Percentiles rank a stretch among this genome's conserved stretches.
These are phyloP conservation scores for Irpex sp. DNA, from an alignment of 1,284 basidiomycete species.

Conservation along the genomic window DNA sequence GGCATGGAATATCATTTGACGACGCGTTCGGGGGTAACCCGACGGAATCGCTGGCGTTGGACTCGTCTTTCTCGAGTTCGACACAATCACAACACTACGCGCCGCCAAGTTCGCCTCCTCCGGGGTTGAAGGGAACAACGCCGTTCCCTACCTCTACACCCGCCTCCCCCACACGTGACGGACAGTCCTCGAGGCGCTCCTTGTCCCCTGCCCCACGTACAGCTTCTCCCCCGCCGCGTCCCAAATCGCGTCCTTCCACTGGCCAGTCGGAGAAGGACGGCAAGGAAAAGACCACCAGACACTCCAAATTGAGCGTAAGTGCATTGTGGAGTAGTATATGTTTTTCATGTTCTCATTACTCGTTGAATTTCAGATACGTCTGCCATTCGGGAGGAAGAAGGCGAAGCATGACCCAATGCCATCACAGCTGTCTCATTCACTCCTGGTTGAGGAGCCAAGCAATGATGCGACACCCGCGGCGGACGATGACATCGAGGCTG, in stretches of 20 bases:
- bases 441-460: conserved; percentile 41
- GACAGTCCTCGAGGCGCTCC: conserved; percentile 29
- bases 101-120: conserved; percentile 25
- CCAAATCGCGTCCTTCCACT: conserved; percentile 55
- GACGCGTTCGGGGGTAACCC: conserved; percentile 55
- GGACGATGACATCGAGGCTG: conserved; percentile 73
- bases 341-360: conserved; percentile 7
- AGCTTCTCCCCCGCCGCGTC: conserved; percentile 49
- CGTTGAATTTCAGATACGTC: conserved; percentile 51
- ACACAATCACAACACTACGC: conserved; percentile 4
- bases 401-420: conserved; percentile 53
- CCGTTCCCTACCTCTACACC: conserved; percentile 35
- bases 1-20: conserved; percentile 46
- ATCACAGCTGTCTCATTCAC: conserved; percentile 37
- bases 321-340: background rate
- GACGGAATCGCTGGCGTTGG: conserved; percentile 39
- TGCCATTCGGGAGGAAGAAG: conserved; percentile 76
- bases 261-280: conserved; percentile 41
- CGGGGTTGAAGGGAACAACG: conserved; percentile 19
- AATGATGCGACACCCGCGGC: conserved; percentile 42
- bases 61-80: conserved; percentile 30
- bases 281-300: conserved; percentile 46
- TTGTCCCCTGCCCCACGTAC: conserved; percentile 42
- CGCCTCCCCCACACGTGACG: conserved; percentile 29
- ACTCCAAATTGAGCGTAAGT: conserved; percentile 75